Percentiles rank a stretch among this genome's conserved stretches.
Evolutionary conservation across 306 rosid species (phyloP).

Genomic region (Elaeagnus macrophylla): DNA sequence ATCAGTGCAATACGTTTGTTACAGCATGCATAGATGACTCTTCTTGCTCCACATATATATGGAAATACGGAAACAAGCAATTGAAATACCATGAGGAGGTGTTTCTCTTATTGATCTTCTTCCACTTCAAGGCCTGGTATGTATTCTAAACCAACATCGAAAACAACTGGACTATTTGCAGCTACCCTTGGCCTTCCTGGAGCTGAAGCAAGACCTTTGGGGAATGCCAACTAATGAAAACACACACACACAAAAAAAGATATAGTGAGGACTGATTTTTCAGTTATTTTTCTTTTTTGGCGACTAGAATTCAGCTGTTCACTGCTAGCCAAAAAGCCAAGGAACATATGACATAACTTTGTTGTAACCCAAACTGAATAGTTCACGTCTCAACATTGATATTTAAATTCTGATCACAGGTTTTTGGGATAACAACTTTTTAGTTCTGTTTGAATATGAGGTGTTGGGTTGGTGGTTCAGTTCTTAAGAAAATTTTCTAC

Average conservation of each 20-base stretch:
- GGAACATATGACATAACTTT: too few relatives aligned
- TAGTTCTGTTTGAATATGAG: too few relatives aligned
- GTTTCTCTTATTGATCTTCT: conserved; percentile 35
- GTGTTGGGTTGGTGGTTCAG: too few relatives aligned
- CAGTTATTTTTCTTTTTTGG: not conserved
- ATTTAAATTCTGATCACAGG: too few relatives aligned
- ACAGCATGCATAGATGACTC: not conserved
- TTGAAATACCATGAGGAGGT: not conserved
- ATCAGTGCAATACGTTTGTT: too few relatives aligned
- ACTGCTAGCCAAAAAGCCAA: too few relatives aligned
- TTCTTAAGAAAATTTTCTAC: too few relatives aligned
- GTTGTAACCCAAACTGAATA: too few relatives aligned
- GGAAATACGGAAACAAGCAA: not conserved
- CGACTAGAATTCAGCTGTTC: too few relatives aligned
- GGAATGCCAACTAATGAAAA: conserved; percentile 76
- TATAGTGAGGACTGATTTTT: conserved; percentile 1
- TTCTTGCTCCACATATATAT: not conserved
- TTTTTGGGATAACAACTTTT: too few relatives aligned
- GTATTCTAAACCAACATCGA: conserved; percentile 85
- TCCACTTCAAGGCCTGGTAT: conserved; percentile 79
- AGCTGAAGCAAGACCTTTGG: conserved; percentile 85
- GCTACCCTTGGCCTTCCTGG: conserved; percentile 99
- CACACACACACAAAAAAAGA: conserved; percentile 1
- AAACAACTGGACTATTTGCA: conserved; percentile 83
- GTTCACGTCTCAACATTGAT: too few relatives aligned